Evolutionary conservation across 2,329 filamentous ascomycete genomes (phyloP), one percentile per base, ranked within the genome.

Genomic region (Colletotrichum ledebouriae): DNA sequence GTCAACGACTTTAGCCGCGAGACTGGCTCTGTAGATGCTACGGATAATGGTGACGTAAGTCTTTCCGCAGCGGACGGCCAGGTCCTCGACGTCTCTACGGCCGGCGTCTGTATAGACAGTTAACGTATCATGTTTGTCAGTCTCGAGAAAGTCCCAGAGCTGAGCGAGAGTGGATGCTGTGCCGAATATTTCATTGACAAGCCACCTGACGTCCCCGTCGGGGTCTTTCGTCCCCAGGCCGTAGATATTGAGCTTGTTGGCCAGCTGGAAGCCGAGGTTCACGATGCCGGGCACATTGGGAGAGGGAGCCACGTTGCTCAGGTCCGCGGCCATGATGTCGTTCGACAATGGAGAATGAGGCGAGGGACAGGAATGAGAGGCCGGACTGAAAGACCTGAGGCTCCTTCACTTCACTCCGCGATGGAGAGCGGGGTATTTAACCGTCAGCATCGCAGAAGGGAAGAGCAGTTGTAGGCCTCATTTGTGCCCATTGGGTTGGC

Each of bases 351-450:
- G n/a, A 33, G 60, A 49, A 22, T 6, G 37, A 42, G 10, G 13
- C 5, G 20, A 53, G 11, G 15, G 10, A 15, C 13, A 10, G 13
- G 20, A 17, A 42, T 29, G 7, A 17, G 59, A 22, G 15, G 55
- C 42, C 15, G 52, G 42, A 17, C 15, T 15, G 33, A 15, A 3
- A 53, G 29, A 53, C 49, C 20, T 39, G 13, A 50, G 2, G 1
- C 33, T 33, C 17, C 13, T 33, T 3, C 25, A 17, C n/a, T 50
- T 50, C 44, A 50, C 6, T 15, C 25, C 33, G 44, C 9, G 55
- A 56, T n/a, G 10, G 10, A 10, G 49, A 59, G 65, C 65, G 65
- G 65, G 65, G 65, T 68, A 68, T 68, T 41, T 65, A 44, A 29
- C 39, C 6, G 11, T 46, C 52, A 64, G 46, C 42, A 50, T 22